Base-by-base conservation (phyloP, 495 filamentous ascomycete genomes). In the Xylaria cubensis region DNA sequence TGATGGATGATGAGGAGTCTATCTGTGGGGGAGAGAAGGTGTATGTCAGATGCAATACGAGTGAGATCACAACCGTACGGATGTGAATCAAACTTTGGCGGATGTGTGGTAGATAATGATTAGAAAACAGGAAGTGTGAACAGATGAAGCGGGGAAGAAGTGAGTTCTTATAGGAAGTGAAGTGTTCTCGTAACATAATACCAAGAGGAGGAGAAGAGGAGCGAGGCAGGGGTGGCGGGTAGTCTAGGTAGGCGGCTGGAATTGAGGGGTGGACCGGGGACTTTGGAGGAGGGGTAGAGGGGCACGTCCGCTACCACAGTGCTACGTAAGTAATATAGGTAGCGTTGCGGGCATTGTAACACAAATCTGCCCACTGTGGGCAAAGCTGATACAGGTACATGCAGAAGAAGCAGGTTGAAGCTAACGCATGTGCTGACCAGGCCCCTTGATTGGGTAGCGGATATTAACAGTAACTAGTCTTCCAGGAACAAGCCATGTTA, bases 1-100 rank as follows among this genome's bases (percentile, higher is more conserved):
- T 86, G 75, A 74, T 46, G 59, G 24, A 89, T 88, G 17, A 92
- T 75, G 6, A 65, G 36, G 21, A 17, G 0, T 39, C 26, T 58
- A 32, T 32, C 24, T 41, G 7, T 26, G 17, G 32, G 55, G 42
- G 10, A 24, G 19, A 50, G 55, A 34, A 17, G 32, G 32, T 29
- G 19, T 8, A 7, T 10, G 34, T 8, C 53, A 56, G 34, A 58
- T 48, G 62, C 36, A 64, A 48, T 10, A 56, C 15, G 26, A 42
- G 2, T 48, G 13, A 56, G 32, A 41, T 19, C 29, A 56, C 42
- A 42, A 32, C 13, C 19, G 29, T 34, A 56, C 10, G 24, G 5
- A 21, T 39, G 61, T 50, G 34, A 13, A 58, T 32, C 15, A 56
- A 36, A 41, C 8, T 5, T 58, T 17, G n/a, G 50, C n/a, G 62